Evolutionary conservation across 805 yeast species (phyloP).

Genomic region (Ogataea philodendri): DNA sequence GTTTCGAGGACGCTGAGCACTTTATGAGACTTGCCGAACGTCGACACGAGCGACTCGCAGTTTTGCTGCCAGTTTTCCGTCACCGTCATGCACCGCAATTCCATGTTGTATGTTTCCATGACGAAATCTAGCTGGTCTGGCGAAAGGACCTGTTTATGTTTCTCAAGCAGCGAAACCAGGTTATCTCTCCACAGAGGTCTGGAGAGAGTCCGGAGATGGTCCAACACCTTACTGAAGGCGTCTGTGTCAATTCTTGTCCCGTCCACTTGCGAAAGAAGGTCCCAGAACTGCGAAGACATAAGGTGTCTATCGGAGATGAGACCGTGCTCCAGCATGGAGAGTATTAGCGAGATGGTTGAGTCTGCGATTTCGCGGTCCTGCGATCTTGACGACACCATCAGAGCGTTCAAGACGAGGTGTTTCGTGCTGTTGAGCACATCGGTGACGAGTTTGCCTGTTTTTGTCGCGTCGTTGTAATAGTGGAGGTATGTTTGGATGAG

Average conservation of each 20-base stretch:
- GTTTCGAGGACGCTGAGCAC: constrained; percentile 20
- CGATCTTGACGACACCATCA: not conserved
- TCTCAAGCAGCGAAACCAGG: constrained; percentile 21
- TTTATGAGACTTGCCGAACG: constrained; percentile 35
- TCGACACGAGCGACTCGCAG: constrained; percentile 42
- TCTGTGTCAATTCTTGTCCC: not conserved
- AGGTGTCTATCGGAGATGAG: constrained; percentile 3
- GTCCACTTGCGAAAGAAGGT: constrained; percentile 9
- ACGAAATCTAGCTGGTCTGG: constrained; percentile 34
- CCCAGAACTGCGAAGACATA: constrained; percentile 15
- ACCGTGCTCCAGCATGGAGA: constrained; percentile 1
- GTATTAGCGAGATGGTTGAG: constrained; percentile 2
- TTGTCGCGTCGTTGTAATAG: constrained; percentile 10
- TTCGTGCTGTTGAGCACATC: constrained; percentile 19
- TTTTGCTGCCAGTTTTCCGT: constrained; percentile 51
- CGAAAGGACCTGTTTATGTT: constrained; percentile 18
- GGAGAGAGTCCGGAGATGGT: constrained; percentile 18
- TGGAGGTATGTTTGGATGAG: constrained; percentile 17
- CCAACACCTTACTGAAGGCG: constrained; percentile 9
- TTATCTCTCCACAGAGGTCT: constrained; percentile 10
- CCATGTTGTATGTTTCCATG: constrained; percentile 45
- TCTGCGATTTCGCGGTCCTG: not conserved
- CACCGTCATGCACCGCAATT: constrained; percentile 53
- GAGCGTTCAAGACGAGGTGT: constrained; percentile 15
- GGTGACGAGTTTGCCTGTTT: constrained; percentile 16